Evolutionary conservation across 305 asterid genomes (phyloP).

Genomic region (Striga hermonthica): DNA sequence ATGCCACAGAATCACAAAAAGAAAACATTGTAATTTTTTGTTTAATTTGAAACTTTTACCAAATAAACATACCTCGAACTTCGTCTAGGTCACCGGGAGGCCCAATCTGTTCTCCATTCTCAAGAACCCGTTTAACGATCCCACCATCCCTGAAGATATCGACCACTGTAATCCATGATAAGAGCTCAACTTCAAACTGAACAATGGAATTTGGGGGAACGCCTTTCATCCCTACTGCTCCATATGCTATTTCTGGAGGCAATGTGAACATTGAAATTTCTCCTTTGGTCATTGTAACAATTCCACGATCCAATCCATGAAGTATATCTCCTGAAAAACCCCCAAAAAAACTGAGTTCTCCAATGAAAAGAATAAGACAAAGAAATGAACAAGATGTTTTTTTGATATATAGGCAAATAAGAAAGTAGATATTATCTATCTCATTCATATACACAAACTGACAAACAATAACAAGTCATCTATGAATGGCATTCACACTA

Average conservation of each 20-base stretch:
- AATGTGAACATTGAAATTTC: constrained; percentile 57
- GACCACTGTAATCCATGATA: constrained; percentile 63
- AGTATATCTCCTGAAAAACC: constrained; percentile 41
- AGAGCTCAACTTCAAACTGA: constrained; percentile 62
- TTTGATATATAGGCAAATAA: too few species aligned
- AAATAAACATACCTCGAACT: constrained; percentile 49
- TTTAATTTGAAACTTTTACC: too few species aligned
- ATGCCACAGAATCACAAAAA: constrained; percentile 1
- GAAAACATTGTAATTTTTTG: constrained; percentile 16
- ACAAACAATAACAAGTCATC: too few species aligned
- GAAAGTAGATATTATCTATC: too few species aligned
- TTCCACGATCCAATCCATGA: constrained; percentile 52
- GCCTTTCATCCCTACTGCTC: constrained; percentile 37
- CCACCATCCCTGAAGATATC: constrained; percentile 77
- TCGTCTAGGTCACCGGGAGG: constrained; percentile 72
- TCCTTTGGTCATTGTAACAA: constrained; percentile 68
- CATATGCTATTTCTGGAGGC: constrained; percentile 48
- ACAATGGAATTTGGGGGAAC: constrained; percentile 48
- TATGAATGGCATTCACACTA: too few species aligned
- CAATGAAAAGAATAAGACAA: not conserved
- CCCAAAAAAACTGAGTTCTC: constrained; percentile 13
- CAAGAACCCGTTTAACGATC: constrained; percentile 54
- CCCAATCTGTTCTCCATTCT: constrained; percentile 53
- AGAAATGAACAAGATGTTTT: too few species aligned
- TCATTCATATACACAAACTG: too few species aligned